phyloP scores from a whole-genome alignment of 202 grass and related monocot species.

The Setaria italica region DNA sequence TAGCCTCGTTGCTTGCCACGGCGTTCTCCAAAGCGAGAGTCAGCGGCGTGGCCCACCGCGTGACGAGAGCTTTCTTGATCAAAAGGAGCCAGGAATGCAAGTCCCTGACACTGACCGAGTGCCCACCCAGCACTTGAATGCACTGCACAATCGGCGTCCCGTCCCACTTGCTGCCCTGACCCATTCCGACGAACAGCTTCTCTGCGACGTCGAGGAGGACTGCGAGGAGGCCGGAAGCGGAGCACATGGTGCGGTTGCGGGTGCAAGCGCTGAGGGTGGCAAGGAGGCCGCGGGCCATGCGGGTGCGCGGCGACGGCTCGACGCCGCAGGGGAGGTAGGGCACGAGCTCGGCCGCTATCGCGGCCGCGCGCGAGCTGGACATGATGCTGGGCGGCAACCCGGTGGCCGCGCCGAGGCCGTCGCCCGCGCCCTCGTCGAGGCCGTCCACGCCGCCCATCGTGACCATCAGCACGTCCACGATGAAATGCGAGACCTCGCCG shows the following conservation, averaged over 20 bases:
- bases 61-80: constrained; percentile 69
- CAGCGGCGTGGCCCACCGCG: constrained; percentile 69
- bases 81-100: constrained; percentile 82
- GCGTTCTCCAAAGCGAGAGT: constrained; percentile 82
- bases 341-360: constrained; percentile 72
- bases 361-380: constrained; percentile 81
- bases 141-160: constrained; percentile 70
- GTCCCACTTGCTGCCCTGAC: constrained; percentile 71
- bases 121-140: constrained; percentile 75
- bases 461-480: constrained; percentile 89
- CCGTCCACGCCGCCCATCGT: constrained; percentile 93
- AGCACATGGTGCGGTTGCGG: constrained; percentile 95
- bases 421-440: constrained; percentile 61
- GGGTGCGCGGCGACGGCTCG: constrained; percentile 90
- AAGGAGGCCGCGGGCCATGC: constrained; percentile 77
- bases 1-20: constrained; percentile 74
- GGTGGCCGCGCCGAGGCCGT: constrained; percentile 32
- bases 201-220: constrained; percentile 70
- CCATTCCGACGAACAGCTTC: constrained; percentile 72
- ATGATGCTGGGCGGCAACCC: constrained; percentile 70
- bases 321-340: constrained; percentile 77
- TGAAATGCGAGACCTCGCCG: constrained; percentile 68
- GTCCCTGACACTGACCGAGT: constrained; percentile 78
- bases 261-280: constrained; percentile 79
- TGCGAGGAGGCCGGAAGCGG: constrained; percentile 68